Base-by-base conservation (phyloP, 2,329 filamentous ascomycete species). In the Aspergillus fructus region DNA sequence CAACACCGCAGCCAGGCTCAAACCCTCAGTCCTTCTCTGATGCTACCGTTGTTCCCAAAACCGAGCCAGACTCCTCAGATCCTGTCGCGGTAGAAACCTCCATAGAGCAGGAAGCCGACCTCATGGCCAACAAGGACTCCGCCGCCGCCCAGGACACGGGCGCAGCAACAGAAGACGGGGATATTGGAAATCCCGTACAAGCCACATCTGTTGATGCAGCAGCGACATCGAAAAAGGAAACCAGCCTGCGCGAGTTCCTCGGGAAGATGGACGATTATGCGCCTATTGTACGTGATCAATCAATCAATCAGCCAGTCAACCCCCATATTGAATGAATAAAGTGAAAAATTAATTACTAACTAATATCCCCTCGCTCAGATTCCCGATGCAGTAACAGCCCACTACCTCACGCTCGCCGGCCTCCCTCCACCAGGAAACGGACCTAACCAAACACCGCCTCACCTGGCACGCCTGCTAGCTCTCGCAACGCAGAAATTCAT, bases 401-500 rank as follows among this genome's bases (percentile, higher is more conserved):
- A 97, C 82, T 99, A 99, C 79, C 90, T 99, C 79, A 96, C 93
- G 39, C 89, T 96, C 66, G 92, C 93, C 64, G 94, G 94, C 53
- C 90, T 99, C 4, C 93, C 94, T 34, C 93, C 93, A 1, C 92
- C 93, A 41, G 77, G 77, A 5, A 91, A 92, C 40, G 93, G 91
- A 0, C 89, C 94, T 67, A 96, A 92, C 52, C 91, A 75, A 59
- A 81, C 78, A 17, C 78, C 96, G 68, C 89, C 89, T 19, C 91
- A 93, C 58, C 89, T 99, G 27, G 91, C 93, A 21, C 91, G 93
- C 48, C 89, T 99, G 3, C 89, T 99, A 43, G 93, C 94, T 2
- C 89, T 99, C 8, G 94, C 94, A n/a, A 96, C 94, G 0, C 94
- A 99, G 72, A 99, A 99, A 74, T 99, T 99, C 81, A 90, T 99